Base-by-base conservation (phyloP, 1,139 yeast species). In the Hansenula lynferdii region DNA sequence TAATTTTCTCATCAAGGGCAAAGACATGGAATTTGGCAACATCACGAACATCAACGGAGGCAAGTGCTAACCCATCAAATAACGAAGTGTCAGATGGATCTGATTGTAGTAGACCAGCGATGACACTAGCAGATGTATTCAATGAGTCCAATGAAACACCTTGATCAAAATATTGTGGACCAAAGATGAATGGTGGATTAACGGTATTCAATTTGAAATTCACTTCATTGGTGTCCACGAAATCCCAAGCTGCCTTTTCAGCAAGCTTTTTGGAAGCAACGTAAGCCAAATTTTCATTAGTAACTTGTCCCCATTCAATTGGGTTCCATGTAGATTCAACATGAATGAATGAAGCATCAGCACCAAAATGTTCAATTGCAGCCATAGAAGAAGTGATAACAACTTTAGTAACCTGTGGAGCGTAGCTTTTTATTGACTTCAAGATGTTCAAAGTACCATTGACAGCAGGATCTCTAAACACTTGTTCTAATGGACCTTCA, bases 311-410 rank as follows among this genome's bases (percentile, higher is more conserved):
- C 64, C 65, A 61, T 18, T 67, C 62, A 27, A 71, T 49, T 16
- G 67, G 67, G 46, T 64, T 64, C 77, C 77, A 72, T 34, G 54
- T 54, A 35, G 53, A 47, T 46, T 65, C 73, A 24, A 60, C 54
- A 51, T 64, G 64, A 22, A 52, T 42, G 26, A 57, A 56, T 5
- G 53, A 45, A 10, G 54, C 49, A 26, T 58, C 61, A 14, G 45
- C 47, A 25, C 43, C 44, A 65, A 58, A 0, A 78, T 68, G 15
- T 72, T 77, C 47, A 61, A 68, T 61, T 1, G 81, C 66, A 9
- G 79, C 80, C 50, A 63, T 67, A 2, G 81, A 72, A 0, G 82
- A 75, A 1, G 83, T 77, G 26, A 75, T 56, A 19, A 75, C 77
- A 23, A 77, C 69, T 22, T 65, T 62, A 32, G 64, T 65, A 35